Evolutionary conservation across 371 early-diverging fungal genomes (phyloP), one percentile per base, ranked within the genome.

Genomic region (Lichtheimia hyalospora): DNA sequence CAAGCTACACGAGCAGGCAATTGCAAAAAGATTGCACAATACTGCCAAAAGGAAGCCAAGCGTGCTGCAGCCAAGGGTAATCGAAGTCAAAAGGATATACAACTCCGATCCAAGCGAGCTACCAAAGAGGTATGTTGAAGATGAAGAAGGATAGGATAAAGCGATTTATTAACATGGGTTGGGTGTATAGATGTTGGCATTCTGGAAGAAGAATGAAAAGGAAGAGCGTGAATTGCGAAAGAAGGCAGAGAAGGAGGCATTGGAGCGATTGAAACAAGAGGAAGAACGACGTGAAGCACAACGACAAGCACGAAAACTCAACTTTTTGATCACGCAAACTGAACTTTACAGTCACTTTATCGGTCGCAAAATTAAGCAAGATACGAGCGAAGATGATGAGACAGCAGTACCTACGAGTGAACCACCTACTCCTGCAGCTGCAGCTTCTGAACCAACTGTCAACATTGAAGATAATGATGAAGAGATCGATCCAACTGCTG

Each of bases 331-430:
- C 57, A 93, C 92, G 0, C 98, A 99, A 72, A 98, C 98, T 5
- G 98, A 99, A 68, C 81, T 98, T 2, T 99, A 95, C 81, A 92
- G 95, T 62, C 96, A 97, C 76, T 99, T 98, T 81, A 89, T 98
- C 57, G 92, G 92, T 43, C 86, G 89, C 57, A 93, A 93, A 69
- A 86, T 92, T 52, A 75, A 79, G 40, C 64, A 66, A 24, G 77
- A 69, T 51, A 66, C 61, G 12, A 64, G 60, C 40, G 76, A 79
- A 49, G 68, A 81, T 60, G 79, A 81, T 14, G 80, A 79, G 15
- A 79, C 82, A 6, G 83, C 81, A 15, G 70, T 71, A 15, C 61
- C 59, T 24, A 59, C 54, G 13, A 50, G 46, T 18, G 52, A 49
- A 27, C 21, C 41, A 21, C 1, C 54, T 20, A 25, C 70, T 10